Base-by-base conservation (phyloP, 2,329 filamentous ascomycete species). In the Arthrobotrys entomopaga region DNA sequence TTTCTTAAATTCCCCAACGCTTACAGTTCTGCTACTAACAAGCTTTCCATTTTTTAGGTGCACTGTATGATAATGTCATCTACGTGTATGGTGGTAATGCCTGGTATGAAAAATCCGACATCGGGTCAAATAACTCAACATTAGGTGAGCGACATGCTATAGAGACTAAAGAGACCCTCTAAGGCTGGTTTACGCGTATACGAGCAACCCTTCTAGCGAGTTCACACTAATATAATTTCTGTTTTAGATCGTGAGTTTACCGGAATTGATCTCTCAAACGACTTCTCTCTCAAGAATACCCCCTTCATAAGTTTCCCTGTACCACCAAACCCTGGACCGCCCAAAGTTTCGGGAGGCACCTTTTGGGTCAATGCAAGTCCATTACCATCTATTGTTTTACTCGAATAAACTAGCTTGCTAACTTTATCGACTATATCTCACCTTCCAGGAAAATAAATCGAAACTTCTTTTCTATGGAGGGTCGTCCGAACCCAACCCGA, bases 391-490 rank as follows among this genome's bases (percentile, higher is more conserved):
- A 13, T 58, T 7, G 0, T 24, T 16, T 11, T 50, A 50, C 6
- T 10, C 10, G 42, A 13, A 15, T 19, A 46, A 15, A 19, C 11
- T 19, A 19, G n/a, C 42, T 6, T 40, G 34, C 7, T 46, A 13
- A 46, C 4, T 50, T 19, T 19, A 1, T 7, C 3, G 7, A 22
- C 5, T 19, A 19, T 22, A 11, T 7, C 2, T 6, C 13, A 2
- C 46, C 3, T 8, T n/a, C 2, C 16, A 65, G 60, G 53, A 65
- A 22, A n/a, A 6, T 7, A 7, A 65, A 20, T 56, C 60, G 0
- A 72, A 65, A 22, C 16, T 72, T n/a, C 16, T 65, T 29, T 60
- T 72, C 10, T 72, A 72, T 26, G 67, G 67, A 3, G 67, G 60
- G 15, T 56, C 48, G 0, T 48, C 56, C 34, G 48, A 46, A 13